A percentile compares a stretch with the other conserved stretches of the same genome.
phyloP scores from a whole-genome alignment of 2,329 filamentous ascomycete species.

The Talaromyces sp. region DNA sequence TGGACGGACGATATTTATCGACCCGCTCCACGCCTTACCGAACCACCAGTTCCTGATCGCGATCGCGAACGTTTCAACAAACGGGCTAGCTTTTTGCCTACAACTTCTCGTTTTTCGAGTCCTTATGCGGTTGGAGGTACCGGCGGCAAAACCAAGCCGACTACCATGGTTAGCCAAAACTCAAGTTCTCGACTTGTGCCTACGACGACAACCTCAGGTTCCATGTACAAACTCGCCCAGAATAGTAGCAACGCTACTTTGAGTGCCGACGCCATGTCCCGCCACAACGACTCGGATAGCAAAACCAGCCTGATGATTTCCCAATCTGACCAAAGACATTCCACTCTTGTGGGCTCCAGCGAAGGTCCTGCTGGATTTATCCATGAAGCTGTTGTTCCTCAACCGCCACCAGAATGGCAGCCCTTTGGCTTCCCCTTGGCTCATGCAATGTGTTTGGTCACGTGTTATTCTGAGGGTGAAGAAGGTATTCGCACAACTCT shows the following conservation, averaged over 20 bases:
- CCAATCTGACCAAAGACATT: constrained; percentile 47
- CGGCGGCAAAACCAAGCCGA: constrained; percentile 53
- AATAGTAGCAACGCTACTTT: constrained; percentile 55
- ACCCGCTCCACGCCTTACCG: constrained; percentile 74
- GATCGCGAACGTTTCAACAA: constrained; percentile 56
- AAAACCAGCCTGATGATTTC: constrained; percentile 58
- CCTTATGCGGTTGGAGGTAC: constrained; percentile 70
- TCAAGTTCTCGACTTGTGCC: constrained; percentile 67
- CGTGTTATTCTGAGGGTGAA: constrained; percentile 92
- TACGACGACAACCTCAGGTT: constrained; percentile 31
- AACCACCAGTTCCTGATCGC: constrained; percentile 66
- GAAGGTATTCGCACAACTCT: constrained; percentile 89
- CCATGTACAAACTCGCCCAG: constrained; percentile 60
- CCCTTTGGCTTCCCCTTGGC: constrained; percentile 93
- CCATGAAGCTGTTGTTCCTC: constrained; percentile 90
- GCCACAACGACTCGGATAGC: constrained; percentile 34
- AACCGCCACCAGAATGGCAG: constrained; percentile 94
- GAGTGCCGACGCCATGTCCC: constrained; percentile 38
- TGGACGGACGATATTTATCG: constrained; percentile 98
- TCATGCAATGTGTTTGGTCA: constrained; percentile 90
- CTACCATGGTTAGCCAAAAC: constrained; percentile 91
- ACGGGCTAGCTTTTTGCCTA: constrained; percentile 82
- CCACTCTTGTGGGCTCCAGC: constrained; percentile 57
- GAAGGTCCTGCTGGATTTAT: constrained; percentile 90
- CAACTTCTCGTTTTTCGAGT: constrained; percentile 89